Conservation (phyloP, 73 alveolate genomes). For the Tetrahymena borealis region DNA sequence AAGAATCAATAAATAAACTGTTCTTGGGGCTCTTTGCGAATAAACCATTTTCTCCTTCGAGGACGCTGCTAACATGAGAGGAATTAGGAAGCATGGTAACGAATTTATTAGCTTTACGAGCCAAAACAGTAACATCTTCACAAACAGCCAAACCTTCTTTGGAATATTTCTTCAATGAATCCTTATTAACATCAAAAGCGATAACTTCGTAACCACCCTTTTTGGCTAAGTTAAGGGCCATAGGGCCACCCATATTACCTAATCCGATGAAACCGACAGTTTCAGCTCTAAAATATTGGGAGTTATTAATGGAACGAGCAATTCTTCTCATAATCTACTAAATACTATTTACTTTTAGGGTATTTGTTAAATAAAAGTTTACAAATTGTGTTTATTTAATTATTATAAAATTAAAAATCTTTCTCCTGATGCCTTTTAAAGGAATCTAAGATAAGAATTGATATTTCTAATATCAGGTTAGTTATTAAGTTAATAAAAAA, state of each 20-base stretch:
- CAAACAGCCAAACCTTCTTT: constrained; percentile 40
- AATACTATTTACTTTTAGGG: no score
- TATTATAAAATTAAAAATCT: neutral
- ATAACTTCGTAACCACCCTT: constrained; percentile 49
- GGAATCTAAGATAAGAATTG: neutral
- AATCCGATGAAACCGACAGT: constrained; percentile 71
- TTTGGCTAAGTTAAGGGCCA: constrained; percentile 45
- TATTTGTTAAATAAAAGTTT: neutral
- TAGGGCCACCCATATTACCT: constrained; percentile 73
- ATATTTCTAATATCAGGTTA: neutral
- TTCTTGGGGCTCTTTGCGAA: constrained; percentile 51
- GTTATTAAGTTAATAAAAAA: neutral
- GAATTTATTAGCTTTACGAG: constrained; percentile 27
- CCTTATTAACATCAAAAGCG: constrained; percentile 50
- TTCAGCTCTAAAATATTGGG: neutral
- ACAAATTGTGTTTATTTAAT: neutral
- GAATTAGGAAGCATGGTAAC: constrained; percentile 65
- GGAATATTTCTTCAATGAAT: constrained; percentile 25
- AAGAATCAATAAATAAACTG: constrained; percentile 52
- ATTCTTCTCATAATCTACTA: constrained; percentile 1
- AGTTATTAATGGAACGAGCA: neutral
- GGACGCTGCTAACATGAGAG: constrained; percentile 55
- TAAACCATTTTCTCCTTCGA: constrained; percentile 56
- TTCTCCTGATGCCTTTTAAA: neutral
- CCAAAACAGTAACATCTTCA: constrained; percentile 10